Conservation (phyloP, 768 basidiomycete genomes). For the Rhizopogon sp. region DNA sequence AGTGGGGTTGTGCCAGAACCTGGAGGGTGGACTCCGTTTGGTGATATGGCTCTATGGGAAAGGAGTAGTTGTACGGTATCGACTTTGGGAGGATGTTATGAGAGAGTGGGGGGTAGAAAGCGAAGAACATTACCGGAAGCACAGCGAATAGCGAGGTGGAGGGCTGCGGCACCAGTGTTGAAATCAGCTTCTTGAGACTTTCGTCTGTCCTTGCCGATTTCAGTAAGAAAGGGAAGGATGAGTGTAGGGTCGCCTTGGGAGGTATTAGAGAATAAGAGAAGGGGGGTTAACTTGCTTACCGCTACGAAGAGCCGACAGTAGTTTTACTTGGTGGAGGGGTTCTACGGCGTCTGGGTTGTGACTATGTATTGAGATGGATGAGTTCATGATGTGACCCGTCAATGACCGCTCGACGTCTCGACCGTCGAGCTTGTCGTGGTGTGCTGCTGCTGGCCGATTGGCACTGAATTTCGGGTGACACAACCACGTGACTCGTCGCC, state of each 20-base stretch:
- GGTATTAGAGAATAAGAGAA: too few species aligned
- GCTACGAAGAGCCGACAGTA: constrained; percentile 57
- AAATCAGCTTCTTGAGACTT: constrained; percentile 42
- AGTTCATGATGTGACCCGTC: not conserved
- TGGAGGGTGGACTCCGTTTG: constrained; percentile 71
- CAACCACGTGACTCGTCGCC: too few species aligned
- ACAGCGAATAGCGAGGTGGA: constrained; percentile 82
- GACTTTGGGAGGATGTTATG: constrained; percentile 29
- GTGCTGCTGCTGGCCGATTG: too few species aligned
- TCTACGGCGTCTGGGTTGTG: constrained; percentile 22
- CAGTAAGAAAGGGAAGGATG: constrained; percentile 78
- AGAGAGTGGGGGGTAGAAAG: constrained; percentile 3
- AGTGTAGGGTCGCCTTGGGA: constrained; percentile 63
- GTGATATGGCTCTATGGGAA: constrained; percentile 71
- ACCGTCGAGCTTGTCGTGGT: too few species aligned
- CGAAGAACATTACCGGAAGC: constrained; percentile 49
- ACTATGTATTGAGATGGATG: constrained; percentile 13
- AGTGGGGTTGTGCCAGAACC: constrained; percentile 70
- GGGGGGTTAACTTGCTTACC: constrained; percentile 32
- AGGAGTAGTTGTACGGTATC: constrained; percentile 67
- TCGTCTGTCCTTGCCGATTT: constrained; percentile 64
- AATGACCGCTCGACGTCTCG: too few species aligned
- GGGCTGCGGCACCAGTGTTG: constrained; percentile 67
- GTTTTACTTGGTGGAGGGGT: constrained; percentile 60
- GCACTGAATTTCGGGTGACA: too few species aligned